Evolutionary conservation across 306 rosid genomes (phyloP), one percentile per base, ranked within the genome.

Genomic region (Quercus robur): DNA sequence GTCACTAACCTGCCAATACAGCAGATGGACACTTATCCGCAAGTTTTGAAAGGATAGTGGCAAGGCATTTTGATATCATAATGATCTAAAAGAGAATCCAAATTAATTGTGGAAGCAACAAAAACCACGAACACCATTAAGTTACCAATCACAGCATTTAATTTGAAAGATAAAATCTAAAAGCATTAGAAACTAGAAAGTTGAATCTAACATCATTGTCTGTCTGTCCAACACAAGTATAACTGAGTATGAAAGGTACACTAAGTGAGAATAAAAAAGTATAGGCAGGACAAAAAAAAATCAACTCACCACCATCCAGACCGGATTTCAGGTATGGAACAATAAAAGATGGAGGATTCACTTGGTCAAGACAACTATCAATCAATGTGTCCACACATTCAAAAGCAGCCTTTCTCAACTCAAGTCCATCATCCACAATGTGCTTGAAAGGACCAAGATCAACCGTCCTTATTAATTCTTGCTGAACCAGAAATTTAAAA

Each of bases 21-120:
- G 98, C 97, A 78, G 97, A 90, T 31, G 99, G 98, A 73, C 98
- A 96, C 83, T 96, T 91, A 56, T 93, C 99, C 1, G 99, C 97
- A 35, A 96, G 92, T 86, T 91, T 96, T 20, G 99, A 91, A 75
- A 93, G 97, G 78, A 96, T 96, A 77, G 84, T 93, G 99, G 84
- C 97, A 90, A 76, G 99, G 97, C 98, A 96, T 96, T 87, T 96
- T 96, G 63, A 96, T 98, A 82, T 96, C 99, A 49, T 96, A 96
- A 80, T 96, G 99, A 87, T 93, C 99, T 96, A 87, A 70, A 76
- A 84, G 80, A 80, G 62, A 19, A 58, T 30, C 23, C 49, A 8
- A 8, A 30, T 58, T 57, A 61, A 51, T 71, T 67, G 5, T 2
- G 2, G 68, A 54, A 28, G 74, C 11, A 38, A 49, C 15, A 58